A percentile compares a stretch with the other conserved stretches of the same genome.
Conservation (phyloP, 2,329 filamentous ascomycete species). For the Paecilomyces niveus region DNA sequence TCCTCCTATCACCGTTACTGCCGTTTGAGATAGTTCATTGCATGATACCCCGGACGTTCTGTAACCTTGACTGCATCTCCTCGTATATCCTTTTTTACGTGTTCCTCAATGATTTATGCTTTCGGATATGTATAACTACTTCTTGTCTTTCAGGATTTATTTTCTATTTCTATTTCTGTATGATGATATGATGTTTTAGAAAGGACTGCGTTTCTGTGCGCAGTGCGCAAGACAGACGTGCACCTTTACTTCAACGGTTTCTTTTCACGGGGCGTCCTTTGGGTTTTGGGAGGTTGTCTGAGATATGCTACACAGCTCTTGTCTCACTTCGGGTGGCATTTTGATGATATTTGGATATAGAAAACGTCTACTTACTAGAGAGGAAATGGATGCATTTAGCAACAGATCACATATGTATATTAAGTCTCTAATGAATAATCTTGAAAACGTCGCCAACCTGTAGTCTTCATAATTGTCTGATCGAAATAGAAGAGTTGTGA, state of each 20-base stretch:
- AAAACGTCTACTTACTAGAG: background rate
- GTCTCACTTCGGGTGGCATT: background rate
- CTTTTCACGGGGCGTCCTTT: background rate
- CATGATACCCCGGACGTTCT: background rate
- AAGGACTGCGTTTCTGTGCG: background rate
- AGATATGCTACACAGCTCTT: background rate
- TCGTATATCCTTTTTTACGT: too few species aligned
- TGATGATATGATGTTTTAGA: background rate
- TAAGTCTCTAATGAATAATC: too few species aligned
- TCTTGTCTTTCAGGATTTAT: background rate
- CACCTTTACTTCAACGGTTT: background rate
- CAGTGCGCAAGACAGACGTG: background rate
- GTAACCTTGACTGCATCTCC: background rate
- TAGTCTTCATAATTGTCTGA: too few species aligned
- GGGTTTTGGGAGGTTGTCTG: background rate
- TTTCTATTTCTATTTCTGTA: background rate
- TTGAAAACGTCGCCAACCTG: too few species aligned
- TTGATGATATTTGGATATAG: background rate
- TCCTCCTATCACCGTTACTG: conserved; percentile 35
- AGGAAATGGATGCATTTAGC: background rate
- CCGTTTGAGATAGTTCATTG: background rate
- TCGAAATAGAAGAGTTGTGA: background rate
- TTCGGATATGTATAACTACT: background rate
- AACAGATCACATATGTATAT: background rate
- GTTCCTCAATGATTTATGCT: too few species aligned